Conservation (phyloP, 768 basidiomycete genomes). For the Amanita phalloides region DNA sequence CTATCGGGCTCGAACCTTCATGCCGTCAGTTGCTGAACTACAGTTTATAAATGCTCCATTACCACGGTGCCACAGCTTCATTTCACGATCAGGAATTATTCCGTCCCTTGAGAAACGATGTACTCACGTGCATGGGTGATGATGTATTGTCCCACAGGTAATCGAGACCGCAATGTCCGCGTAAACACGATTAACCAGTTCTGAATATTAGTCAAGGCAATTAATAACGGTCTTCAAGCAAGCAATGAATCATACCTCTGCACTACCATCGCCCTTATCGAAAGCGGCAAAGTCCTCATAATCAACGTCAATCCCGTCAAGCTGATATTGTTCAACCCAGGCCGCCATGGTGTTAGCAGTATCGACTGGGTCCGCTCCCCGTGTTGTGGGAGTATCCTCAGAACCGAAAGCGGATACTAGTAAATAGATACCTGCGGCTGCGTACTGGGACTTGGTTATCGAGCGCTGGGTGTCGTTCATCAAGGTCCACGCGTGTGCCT, state of each 20-base stretch:
- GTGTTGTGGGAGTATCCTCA: slow-evolving; percentile 44
- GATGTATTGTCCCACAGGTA: slow-evolving; percentile 39
- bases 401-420: slow-evolving; percentile 55
- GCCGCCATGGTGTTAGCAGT: slow-evolving; percentile 56
- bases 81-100: background rate
- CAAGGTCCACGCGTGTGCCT: slow-evolving; percentile 2
- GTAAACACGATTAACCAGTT: slow-evolving; percentile 46
- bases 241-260: slow-evolving; percentile 28
- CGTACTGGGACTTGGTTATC: slow-evolving; percentile 41
- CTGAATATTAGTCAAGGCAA: slow-evolving; percentile 11
- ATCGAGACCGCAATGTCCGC: slow-evolving; percentile 32
- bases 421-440: slow-evolving; percentile 48
- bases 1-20: slow-evolving; percentile 29
- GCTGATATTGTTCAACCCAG: slow-evolving; percentile 47
- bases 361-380: slow-evolving; percentile 43
- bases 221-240: background rate
- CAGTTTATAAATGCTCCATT: background rate
- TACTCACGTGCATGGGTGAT: slow-evolving; percentile 44
- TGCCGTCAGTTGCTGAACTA: background rate
- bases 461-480: slow-evolving; percentile 1
- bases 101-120: background rate
- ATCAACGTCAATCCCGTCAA: slow-evolving; percentile 73
- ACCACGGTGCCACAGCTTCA: slow-evolving; percentile 41
- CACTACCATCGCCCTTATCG: slow-evolving; percentile 37
- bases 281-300: slow-evolving; percentile 65